These are phyloP conservation scores for Punica granatum DNA, from an alignment of 345 rosid genomes.

Conservation along the genomic window DNA sequence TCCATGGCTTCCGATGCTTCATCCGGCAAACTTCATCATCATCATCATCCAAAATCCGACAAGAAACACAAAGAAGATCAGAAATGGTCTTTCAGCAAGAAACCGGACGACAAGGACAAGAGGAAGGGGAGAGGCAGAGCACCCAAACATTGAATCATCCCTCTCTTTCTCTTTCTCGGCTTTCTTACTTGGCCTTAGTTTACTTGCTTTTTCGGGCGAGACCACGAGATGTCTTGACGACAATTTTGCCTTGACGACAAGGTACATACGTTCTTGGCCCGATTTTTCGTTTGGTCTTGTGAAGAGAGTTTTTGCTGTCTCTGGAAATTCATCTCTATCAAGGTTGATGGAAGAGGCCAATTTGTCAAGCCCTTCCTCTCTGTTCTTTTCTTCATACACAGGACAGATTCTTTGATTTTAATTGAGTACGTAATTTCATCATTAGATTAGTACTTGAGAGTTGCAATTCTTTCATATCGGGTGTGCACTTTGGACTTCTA, in stretches of 20 bases:
- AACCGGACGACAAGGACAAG: constrained; percentile 8
- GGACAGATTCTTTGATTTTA: background rate
- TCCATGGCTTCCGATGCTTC: constrained; percentile 24
- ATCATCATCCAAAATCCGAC: background rate
- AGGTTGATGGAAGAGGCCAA: constrained; percentile 4
- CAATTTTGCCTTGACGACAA: no score
- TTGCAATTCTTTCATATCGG: background rate
- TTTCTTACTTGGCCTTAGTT: background rate
- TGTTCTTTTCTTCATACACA: background rate
- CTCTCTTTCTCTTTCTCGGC: background rate
- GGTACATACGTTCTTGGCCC: background rate
- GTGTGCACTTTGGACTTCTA: background rate
- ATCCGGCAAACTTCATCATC: constrained; percentile 4
- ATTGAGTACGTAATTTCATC: background rate
- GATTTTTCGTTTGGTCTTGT: background rate
- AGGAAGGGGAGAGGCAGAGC: constrained; percentile 7
- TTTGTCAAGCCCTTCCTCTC: constrained; percentile 2
- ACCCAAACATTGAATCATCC: background rate
- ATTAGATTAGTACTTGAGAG: background rate
- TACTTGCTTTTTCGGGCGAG: no score
- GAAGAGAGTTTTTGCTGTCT: background rate
- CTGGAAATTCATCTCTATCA: background rate
- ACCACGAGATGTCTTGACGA: no score
- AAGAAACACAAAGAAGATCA: background rate
- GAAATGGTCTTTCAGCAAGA: background rate